A percentile compares a stretch with the other conserved stretches of the same genome.
Conservation (phyloP, 495 filamentous ascomycete genomes). For the Daldinia childiae region DNA sequence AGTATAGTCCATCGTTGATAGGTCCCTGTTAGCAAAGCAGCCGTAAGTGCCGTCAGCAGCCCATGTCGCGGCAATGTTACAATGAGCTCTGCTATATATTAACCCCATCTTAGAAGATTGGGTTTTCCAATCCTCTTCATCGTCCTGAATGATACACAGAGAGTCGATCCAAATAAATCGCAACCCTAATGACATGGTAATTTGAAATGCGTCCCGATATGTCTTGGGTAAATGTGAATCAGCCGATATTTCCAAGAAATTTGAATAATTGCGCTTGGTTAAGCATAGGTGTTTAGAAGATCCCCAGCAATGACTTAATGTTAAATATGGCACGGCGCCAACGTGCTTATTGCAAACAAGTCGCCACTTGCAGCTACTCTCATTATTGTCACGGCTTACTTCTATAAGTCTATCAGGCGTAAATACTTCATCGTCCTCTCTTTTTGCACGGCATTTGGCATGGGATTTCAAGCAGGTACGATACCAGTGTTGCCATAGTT, state of each 20-base stretch:
- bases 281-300: not conserved
- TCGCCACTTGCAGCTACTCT: not conserved
- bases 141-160: constrained; percentile 20
- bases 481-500: not conserved
- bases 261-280: not conserved
- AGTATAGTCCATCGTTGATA: not conserved
- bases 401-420: not conserved
- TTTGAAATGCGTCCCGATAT: not conserved
- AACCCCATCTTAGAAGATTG: constrained; percentile 1
- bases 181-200: not conserved
- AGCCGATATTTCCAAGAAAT: not conserved
- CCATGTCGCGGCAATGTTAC: constrained; percentile 3
- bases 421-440: not conserved
- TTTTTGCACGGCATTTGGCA: not conserved
- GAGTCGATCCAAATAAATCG: constrained; percentile 45
- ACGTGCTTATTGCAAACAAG: not conserved
- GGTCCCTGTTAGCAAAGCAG: not conserved
- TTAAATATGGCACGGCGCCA: not conserved
- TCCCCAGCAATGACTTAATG: constrained; percentile 3
- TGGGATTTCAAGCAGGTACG: constrained; percentile 1
- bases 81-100: not conserved
- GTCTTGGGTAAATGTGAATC: not conserved
- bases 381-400: not conserved
- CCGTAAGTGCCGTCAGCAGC: not conserved
- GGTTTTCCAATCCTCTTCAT: not conserved